These are phyloP conservation scores for Smallanthus sonchifolius DNA, from an alignment of 129 eudicot species.

Conservation along the genomic window DNA sequence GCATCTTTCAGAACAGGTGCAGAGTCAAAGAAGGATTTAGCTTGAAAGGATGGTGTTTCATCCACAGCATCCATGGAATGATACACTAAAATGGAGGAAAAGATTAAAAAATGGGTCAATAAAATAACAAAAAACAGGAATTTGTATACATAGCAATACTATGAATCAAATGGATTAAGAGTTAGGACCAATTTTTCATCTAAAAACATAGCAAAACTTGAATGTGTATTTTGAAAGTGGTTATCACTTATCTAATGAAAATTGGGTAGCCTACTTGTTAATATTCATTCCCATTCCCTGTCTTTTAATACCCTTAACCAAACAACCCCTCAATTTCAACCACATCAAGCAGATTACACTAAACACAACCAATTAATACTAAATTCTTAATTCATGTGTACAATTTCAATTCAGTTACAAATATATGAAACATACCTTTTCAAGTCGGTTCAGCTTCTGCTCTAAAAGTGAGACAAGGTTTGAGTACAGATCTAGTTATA, in stretches of 20 bases:
- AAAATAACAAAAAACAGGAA: neutral
- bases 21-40: constrained; percentile 64
- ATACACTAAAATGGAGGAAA: constrained; percentile 7
- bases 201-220: neutral
- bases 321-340: constrained; percentile 3
- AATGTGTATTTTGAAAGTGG: neutral
- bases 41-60: constrained; percentile 36
- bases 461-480: too few relatives aligned
- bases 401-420: too few relatives aligned
- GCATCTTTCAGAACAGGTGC: constrained; percentile 75
- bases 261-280: neutral
- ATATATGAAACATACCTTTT: too few relatives aligned
- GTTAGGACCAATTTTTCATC: neutral
- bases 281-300: neutral
- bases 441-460: too few relatives aligned
- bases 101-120: neutral
- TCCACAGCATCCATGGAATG: constrained; percentile 40
- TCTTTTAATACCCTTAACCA: too few relatives aligned
- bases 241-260: neutral
- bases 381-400: too few relatives aligned
- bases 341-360: too few relatives aligned
- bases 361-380: too few relatives aligned
- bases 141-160: neutral
- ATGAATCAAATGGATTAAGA: neutral
- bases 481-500: too few relatives aligned